Percentiles rank a stretch among this genome's conserved stretches.
These are phyloP conservation scores for Cercophora newfieldiana DNA, from an alignment of 495 filamentous ascomycete genomes.

Conservation along the genomic window DNA sequence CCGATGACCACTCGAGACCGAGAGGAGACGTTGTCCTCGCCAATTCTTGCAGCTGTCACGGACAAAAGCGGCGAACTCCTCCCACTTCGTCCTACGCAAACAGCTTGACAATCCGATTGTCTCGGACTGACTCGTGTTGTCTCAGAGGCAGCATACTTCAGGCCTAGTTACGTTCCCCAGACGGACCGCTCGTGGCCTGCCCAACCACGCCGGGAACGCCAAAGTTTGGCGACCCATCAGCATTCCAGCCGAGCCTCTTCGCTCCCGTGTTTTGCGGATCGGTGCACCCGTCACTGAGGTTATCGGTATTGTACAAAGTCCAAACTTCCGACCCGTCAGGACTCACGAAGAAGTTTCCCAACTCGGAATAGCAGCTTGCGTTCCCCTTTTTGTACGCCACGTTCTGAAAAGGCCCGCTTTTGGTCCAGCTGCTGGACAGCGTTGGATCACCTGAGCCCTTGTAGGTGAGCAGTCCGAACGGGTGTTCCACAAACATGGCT, in stretches of 20 bases:
- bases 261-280: not conserved
- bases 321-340: not conserved
- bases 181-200: not conserved
- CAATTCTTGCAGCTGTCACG: not conserved
- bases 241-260: not conserved
- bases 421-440: not conserved
- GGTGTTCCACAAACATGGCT: not conserved
- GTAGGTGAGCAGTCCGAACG: not conserved
- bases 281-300: not conserved
- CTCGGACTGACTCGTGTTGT: not conserved
- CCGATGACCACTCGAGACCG: too few species aligned
- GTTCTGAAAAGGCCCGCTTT: not conserved
- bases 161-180: not conserved
- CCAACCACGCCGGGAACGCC: not conserved
- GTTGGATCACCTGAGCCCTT: not conserved
- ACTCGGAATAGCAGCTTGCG: not conserved
- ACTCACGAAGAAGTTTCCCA: not conserved
- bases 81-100: not conserved
- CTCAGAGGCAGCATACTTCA: not conserved
- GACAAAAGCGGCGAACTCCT: not conserved
- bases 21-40: not conserved
- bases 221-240: not conserved
- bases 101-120: not conserved
- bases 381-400: not conserved
- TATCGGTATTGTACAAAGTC: not conserved